A percentile compares a stretch with the other conserved stretches of the same genome.
Evolutionary conservation across 2,329 filamentous ascomycete species (phyloP).

Genomic region (Sarocladiaceae sp.): DNA sequence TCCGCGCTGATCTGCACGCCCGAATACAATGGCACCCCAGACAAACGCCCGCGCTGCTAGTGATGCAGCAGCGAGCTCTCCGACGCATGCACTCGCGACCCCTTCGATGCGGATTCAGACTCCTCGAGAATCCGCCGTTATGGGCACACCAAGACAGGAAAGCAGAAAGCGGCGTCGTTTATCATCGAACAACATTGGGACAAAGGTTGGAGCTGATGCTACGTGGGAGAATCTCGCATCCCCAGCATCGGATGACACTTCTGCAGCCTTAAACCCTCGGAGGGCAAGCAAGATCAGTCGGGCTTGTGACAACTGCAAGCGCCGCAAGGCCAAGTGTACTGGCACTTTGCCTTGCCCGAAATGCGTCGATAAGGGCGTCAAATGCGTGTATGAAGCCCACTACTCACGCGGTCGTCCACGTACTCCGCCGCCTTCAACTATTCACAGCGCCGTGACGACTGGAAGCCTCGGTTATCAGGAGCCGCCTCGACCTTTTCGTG

Average conservation of each 20-base stretch:
- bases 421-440: constrained; percentile 21
- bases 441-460: no score
- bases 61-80: neutral
- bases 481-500: no score
- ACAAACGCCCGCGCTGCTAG: neutral
- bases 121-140: neutral
- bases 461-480: no score
- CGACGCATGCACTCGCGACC: neutral
- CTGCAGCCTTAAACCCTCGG: neutral
- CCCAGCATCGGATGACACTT: neutral
- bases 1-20: no score
- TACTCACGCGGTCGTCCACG: constrained; percentile 27
- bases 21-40: neutral
- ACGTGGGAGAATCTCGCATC: neutral
- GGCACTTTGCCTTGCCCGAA: constrained; percentile 26
- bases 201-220: no score
- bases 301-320: constrained; percentile 24
- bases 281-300: constrained; percentile 22
- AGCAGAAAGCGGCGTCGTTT: neutral
- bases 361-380: constrained; percentile 20
- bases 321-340: constrained; percentile 20
- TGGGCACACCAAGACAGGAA: neutral
- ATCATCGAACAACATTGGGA: no score
- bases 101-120: neutral
- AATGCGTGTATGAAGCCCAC: constrained; percentile 24